Percentiles rank a stretch among this genome's conserved stretches.
Conservation (phyloP, 257 asterid genomes). For the Scutellaria galericulata region DNA sequence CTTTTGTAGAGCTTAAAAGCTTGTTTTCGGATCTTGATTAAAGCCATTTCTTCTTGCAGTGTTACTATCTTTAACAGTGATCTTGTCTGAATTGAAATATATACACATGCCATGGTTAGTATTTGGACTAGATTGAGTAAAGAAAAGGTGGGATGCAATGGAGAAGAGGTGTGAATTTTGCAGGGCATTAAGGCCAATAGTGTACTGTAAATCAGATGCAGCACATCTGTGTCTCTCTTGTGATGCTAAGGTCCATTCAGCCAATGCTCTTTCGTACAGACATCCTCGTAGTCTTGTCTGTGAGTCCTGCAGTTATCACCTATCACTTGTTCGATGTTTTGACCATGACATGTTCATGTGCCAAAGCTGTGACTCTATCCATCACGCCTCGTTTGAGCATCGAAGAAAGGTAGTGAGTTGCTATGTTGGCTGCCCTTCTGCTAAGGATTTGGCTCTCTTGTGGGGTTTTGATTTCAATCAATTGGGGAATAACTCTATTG, state of each 20-base stretch:
- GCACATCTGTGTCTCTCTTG: slow-evolving; percentile 91
- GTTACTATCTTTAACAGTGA: background rate
- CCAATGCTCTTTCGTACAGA: slow-evolving; percentile 78
- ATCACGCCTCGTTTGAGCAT: slow-evolving; percentile 54
- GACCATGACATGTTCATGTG: slow-evolving; percentile 73
- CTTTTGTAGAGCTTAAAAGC: too few species aligned
- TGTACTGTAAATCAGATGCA: slow-evolving; percentile 82
- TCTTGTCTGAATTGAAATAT: background rate
- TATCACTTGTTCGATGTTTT: slow-evolving; percentile 58
- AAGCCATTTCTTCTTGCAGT: too few species aligned
- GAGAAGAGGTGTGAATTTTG: slow-evolving; percentile 82
- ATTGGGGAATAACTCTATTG: slow-evolving; percentile 29
- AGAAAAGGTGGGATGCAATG: slow-evolving; percentile 41
- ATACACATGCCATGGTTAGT: slow-evolving; percentile 33
- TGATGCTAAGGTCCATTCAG: slow-evolving; percentile 87
- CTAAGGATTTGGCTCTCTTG: slow-evolving; percentile 64
- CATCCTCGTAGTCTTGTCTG: slow-evolving; percentile 80
- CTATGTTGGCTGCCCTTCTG: slow-evolving; percentile 85
- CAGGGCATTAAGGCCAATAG: slow-evolving; percentile 60
- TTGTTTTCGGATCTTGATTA: background rate
- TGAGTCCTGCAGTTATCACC: slow-evolving; percentile 55
- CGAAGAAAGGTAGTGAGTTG: slow-evolving; percentile 49
- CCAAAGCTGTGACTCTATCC: slow-evolving; percentile 58
- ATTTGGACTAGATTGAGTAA: slow-evolving; percentile 5
- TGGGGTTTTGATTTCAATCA: slow-evolving; percentile 67